These are phyloP conservation scores for Pseudogymnoascus sp. DNA, from an alignment of 2,329 filamentous ascomycete genomes.

Conservation along the genomic window DNA sequence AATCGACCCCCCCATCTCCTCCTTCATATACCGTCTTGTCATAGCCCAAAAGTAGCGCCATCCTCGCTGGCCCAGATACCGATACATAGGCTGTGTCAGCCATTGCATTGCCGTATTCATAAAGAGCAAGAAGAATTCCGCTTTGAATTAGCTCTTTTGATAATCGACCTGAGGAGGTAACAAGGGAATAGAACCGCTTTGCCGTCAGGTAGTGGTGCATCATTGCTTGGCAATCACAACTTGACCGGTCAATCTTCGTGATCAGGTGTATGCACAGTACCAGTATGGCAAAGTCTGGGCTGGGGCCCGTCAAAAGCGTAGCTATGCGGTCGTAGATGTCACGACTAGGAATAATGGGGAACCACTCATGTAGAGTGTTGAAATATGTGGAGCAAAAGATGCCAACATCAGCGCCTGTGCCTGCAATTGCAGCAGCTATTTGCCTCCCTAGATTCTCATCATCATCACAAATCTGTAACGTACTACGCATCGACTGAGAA, in stretches of 20 bases:
- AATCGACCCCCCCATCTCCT: neutral
- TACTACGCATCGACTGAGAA: neutral
- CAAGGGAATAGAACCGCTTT: neutral
- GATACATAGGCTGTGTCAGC: conserved; percentile 9
- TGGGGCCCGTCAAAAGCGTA: neutral
- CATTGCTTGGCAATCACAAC: neutral
- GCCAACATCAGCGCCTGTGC: conserved; percentile 3
- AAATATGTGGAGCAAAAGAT: conserved; percentile 7
- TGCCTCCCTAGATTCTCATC: conserved; percentile 5
- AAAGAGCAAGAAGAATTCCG: conserved; percentile 14
- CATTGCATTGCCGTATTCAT: conserved; percentile 12
- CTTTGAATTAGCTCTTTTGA: conserved; percentile 13
- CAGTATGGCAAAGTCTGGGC: neutral
- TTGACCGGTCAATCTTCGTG: neutral
- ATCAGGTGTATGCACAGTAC: conserved; percentile 1
- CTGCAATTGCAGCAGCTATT: neutral
- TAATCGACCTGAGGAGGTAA: conserved; percentile 10
- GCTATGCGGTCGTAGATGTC: conserved; percentile 7
- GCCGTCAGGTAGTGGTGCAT: neutral
- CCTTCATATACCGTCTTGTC: conserved; percentile 10
- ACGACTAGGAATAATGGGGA: conserved; percentile 1
- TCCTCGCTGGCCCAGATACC: conserved; percentile 12
- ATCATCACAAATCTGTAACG: neutral
- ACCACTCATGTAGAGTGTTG: conserved; percentile 6
- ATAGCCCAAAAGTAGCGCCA: conserved; percentile 12